A percentile compares a stretch with the other conserved stretches of the same genome.
These are phyloP conservation scores for Phragmites australis DNA, from an alignment of 176 grass and related monocot species.

Conservation along the genomic window DNA sequence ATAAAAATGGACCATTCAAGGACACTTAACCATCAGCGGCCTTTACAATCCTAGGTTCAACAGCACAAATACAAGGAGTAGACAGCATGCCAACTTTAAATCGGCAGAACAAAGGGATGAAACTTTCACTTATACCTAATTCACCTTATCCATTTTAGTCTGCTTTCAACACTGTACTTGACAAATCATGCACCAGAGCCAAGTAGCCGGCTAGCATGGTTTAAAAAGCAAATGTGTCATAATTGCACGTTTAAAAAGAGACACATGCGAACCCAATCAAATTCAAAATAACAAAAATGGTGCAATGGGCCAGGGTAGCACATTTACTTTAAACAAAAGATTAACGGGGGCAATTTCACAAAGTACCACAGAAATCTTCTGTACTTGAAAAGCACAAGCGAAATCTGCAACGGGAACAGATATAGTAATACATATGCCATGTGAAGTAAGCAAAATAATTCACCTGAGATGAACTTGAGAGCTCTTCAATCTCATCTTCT, in stretches of 20 bases:
- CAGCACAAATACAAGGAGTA: no score
- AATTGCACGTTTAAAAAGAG: no score
- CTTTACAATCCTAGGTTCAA: no score
- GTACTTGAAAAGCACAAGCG: background rate
- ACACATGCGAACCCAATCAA: background rate
- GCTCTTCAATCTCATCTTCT: slow-evolving; percentile 58
- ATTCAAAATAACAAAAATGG: background rate
- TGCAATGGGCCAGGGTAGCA: background rate
- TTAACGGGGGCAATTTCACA: background rate
- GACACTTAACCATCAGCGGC: no score
- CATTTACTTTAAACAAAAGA: slow-evolving; percentile 13
- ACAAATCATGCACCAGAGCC: background rate
- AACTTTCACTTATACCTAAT: background rate
- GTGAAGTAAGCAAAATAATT: slow-evolving; percentile 1
- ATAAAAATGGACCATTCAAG: background rate
- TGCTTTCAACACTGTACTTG: background rate
- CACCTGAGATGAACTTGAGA: slow-evolving; percentile 57
- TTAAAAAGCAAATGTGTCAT: no score
- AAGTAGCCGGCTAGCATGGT: no score
- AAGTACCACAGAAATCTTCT: background rate
- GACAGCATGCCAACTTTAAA: background rate
- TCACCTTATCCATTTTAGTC: background rate
- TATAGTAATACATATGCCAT: background rate
- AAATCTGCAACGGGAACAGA: background rate
- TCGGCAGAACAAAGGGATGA: background rate